Conservation (phyloP, 2,329 filamentous ascomycete genomes). For the Verticillium nubilum region DNA sequence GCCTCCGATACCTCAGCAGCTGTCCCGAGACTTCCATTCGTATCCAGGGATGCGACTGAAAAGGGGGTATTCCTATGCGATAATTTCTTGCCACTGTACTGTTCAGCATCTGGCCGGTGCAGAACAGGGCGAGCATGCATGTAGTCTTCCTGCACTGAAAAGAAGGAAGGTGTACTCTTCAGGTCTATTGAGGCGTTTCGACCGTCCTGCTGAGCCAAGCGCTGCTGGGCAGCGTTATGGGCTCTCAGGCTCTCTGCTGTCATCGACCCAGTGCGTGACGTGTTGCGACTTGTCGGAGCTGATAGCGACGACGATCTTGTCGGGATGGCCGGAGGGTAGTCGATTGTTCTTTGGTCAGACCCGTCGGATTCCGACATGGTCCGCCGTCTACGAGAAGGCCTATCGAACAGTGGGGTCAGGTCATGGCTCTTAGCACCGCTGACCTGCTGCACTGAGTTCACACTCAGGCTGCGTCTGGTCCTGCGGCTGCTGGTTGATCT, state of each 20-base stretch:
- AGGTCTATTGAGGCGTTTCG: slow-evolving; percentile 14
- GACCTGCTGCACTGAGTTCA: slow-evolving; percentile 39
- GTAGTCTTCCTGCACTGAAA: slow-evolving; percentile 26
- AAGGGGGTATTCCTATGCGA: slow-evolving; percentile 57
- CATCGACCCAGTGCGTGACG: slow-evolving; percentile 47
- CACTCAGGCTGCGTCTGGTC: slow-evolving; percentile 47
- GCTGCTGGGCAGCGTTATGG: slow-evolving; percentile 37
- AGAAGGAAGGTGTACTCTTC: slow-evolving; percentile 24
- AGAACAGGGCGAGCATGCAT: slow-evolving; percentile 13
- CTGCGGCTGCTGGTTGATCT: slow-evolving; percentile 56
- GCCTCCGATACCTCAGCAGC: slow-evolving; percentile 59
- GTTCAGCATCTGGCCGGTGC: slow-evolving; percentile 37
- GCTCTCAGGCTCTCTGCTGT: slow-evolving; percentile 53
- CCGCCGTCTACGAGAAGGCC: slow-evolving; percentile 32
- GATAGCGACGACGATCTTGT: slow-evolving; percentile 55
- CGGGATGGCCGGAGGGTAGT: slow-evolving; percentile 54
- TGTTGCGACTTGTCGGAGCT: slow-evolving; percentile 55
- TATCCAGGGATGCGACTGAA: slow-evolving; percentile 56
- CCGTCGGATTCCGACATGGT: slow-evolving; percentile 42
- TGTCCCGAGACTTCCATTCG: slow-evolving; percentile 40
- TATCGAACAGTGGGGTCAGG: slow-evolving; percentile 35
- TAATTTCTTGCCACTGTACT: slow-evolving; percentile 46
- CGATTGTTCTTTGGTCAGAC: slow-evolving; percentile 51
- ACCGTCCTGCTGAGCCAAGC: slow-evolving; percentile 17
- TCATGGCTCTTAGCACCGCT: slow-evolving; percentile 37